Conservation (phyloP, 2,329 filamentous ascomycete species). For the Sordariomycetes sp. region DNA sequence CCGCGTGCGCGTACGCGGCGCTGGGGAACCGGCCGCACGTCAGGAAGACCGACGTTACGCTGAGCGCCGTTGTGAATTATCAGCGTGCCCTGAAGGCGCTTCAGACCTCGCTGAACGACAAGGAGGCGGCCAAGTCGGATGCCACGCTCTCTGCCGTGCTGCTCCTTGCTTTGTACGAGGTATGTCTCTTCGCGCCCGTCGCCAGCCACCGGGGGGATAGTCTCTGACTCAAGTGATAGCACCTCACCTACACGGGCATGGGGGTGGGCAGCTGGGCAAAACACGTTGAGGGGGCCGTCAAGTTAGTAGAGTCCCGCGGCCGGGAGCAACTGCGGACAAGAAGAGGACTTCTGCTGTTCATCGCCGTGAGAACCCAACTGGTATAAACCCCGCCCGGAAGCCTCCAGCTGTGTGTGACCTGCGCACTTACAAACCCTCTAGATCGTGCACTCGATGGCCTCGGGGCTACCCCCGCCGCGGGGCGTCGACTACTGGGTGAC, state of each 20-base stretch:
- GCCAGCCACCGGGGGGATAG: not conserved
- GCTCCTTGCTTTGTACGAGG: constrained; percentile 48
- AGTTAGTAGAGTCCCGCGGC: constrained; percentile 46
- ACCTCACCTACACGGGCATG: constrained; percentile 42
- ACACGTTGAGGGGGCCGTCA: constrained; percentile 54
- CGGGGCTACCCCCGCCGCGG: constrained; percentile 27
- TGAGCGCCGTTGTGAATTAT: constrained; percentile 10
- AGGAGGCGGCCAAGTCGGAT: constrained; percentile 38
- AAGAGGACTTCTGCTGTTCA: constrained; percentile 43
- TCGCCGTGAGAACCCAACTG: constrained; percentile 51
- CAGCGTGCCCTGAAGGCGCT: constrained; percentile 1
- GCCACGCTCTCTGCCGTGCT: constrained; percentile 48
- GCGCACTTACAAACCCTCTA: constrained; percentile 5
- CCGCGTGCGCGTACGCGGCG: constrained; percentile 47
- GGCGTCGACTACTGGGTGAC: constrained; percentile 50
- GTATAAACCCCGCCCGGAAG: constrained; percentile 19
- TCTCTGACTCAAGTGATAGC: constrained; percentile 13
- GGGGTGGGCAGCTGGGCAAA: constrained; percentile 44
- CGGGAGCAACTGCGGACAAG: constrained; percentile 42
- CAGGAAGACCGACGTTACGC: constrained; percentile 19
- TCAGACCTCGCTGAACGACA: constrained; percentile 34
- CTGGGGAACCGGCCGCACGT: constrained; percentile 38
- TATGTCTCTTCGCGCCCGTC: constrained; percentile 15
- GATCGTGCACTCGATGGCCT: constrained; percentile 4
- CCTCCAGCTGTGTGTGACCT: not conserved